Percentiles rank a stretch among this genome's conserved stretches.
Evolutionary conservation across 1,139 yeast genomes (phyloP).

Genomic region (Saccharomyces hybrid): DNA sequence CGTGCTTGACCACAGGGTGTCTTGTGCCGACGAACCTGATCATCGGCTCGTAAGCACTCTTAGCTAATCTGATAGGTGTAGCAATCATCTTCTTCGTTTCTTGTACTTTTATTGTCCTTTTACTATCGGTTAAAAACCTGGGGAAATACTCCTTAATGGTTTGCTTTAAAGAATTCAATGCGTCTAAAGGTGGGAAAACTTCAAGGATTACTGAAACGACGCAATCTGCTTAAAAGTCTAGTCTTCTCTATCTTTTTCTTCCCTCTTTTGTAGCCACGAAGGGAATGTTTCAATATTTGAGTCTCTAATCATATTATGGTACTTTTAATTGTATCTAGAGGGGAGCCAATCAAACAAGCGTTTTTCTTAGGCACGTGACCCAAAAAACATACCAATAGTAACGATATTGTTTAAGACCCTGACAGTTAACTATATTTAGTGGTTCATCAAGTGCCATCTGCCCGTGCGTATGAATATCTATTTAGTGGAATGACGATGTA

Average conservation of each 20-base stretch:
- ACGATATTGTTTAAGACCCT: background rate
- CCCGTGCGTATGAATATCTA: background rate
- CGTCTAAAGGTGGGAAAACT: background rate
- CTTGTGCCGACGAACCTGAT: slow-evolving; percentile 56
- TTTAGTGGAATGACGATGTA: slow-evolving; percentile 25
- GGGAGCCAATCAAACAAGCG: background rate
- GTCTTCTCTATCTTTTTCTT: background rate
- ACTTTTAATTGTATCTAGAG: background rate
- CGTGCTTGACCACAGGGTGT: slow-evolving; percentile 26
- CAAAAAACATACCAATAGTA: background rate
- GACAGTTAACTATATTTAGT: background rate
- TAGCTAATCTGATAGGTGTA: slow-evolving; percentile 28
- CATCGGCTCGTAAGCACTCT: slow-evolving; percentile 39
- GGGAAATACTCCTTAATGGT: background rate
- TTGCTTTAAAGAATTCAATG: background rate
- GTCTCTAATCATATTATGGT: background rate
- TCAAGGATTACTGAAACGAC: background rate
- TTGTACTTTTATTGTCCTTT: background rate
- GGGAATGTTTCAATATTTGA: background rate
- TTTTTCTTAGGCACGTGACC: background rate
- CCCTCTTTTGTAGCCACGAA: background rate
- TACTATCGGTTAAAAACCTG: background rate
- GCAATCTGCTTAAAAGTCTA: background rate
- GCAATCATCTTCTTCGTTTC: slow-evolving; percentile 29
- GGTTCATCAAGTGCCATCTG: background rate